These are phyloP conservation scores for Chlorophyllum brunneum DNA, from an alignment of 768 basidiomycete species.

Conservation along the genomic window DNA sequence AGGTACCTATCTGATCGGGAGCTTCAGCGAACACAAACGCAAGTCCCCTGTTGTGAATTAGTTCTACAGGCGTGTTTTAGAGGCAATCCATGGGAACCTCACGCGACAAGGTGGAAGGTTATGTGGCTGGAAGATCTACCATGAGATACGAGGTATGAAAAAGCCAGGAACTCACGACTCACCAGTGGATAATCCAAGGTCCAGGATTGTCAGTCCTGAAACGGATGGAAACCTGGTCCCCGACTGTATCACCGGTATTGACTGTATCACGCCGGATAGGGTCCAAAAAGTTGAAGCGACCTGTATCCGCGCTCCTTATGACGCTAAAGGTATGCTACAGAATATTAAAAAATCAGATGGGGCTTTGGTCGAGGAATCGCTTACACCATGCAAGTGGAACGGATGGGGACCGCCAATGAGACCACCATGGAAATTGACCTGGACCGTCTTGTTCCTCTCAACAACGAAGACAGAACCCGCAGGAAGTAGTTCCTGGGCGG, in stretches of 20 bases:
- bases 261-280: constrained; percentile 31
- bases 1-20: no score
- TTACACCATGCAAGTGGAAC: constrained; percentile 35
- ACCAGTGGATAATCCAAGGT: constrained; percentile 50
- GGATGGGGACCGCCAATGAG: constrained; percentile 37
- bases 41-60: constrained; percentile 22
- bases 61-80: neutral
- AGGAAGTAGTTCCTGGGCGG: constrained; percentile 46
- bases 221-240: constrained; percentile 41
- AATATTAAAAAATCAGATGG: neutral
- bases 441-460: constrained; percentile 37
- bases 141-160: neutral
- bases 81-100: constrained; percentile 13
- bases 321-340: constrained; percentile 43
- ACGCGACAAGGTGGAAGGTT: constrained; percentile 47
- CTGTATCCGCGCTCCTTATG: constrained; percentile 32
- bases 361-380: neutral
- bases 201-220: constrained; percentile 51
- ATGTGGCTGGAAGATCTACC: constrained; percentile 35
- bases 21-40: constrained; percentile 32
- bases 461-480: constrained; percentile 42
- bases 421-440: constrained; percentile 29
- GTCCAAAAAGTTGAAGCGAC: constrained; percentile 41
- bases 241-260: constrained; percentile 23
- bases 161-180: constrained; percentile 7